A percentile compares a stretch with the other conserved stretches of the same genome.
These are phyloP conservation scores for Cotoneaster glaucophyllus DNA, from an alignment of 306 rosid species.

Conservation along the genomic window DNA sequence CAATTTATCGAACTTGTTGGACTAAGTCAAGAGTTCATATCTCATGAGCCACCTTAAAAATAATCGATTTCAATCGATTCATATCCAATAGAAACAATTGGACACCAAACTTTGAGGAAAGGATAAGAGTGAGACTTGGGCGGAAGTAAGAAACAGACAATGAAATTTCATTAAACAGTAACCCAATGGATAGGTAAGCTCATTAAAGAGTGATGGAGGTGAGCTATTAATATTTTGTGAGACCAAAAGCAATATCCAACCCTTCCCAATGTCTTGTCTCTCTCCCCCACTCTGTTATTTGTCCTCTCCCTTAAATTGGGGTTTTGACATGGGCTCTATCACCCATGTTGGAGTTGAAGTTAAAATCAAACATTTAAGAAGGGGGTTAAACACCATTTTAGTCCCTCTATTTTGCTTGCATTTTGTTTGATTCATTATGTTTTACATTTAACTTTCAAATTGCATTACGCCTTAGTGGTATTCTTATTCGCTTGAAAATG, in stretches of 20 bases:
- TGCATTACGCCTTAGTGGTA: too few relatives aligned
- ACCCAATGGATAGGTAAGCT: not conserved
- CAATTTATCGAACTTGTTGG: too few relatives aligned
- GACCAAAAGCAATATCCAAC: not conserved
- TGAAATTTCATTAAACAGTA: not conserved
- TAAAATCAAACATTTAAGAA: not conserved
- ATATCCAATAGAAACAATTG: not conserved
- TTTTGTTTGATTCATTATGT: not conserved
- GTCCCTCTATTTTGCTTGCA: not conserved
- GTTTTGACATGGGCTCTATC: slow-evolving; percentile 39
- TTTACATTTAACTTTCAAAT: too few relatives aligned
- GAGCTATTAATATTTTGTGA: not conserved
- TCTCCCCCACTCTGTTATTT: slow-evolving; percentile 15
- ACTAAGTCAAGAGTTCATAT: too few relatives aligned
- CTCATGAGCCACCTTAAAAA: not conserved
- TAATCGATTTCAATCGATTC: not conserved
- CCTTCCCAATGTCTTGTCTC: not conserved
- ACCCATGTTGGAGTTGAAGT: slow-evolving; percentile 15
- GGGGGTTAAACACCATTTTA: not conserved
- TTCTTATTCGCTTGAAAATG: too few relatives aligned
- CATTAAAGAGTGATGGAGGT: not conserved
- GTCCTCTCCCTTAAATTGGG: slow-evolving; percentile 14
- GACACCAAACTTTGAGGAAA: not conserved
- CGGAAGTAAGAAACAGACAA: not conserved
- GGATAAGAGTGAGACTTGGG: not conserved